A percentile compares a stretch with the other conserved stretches of the same genome.
These are phyloP conservation scores for Bothriochloa decipiens DNA, from an alignment of 176 grass and related monocot genomes.

Conservation along the genomic window DNA sequence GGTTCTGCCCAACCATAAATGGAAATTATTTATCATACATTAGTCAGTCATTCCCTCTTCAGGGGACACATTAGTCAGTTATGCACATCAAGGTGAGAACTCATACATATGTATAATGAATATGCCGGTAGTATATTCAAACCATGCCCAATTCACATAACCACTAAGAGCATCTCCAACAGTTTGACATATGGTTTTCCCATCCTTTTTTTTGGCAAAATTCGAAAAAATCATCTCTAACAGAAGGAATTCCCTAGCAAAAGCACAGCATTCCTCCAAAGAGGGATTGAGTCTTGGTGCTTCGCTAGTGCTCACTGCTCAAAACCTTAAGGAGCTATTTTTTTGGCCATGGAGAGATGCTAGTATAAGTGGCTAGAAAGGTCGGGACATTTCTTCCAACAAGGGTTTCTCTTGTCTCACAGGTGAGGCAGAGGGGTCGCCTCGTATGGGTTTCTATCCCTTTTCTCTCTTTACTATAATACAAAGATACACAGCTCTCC, in stretches of 20 bases:
- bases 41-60: conserved; percentile 19
- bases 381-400: neutral
- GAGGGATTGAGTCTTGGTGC: neutral
- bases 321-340: neutral
- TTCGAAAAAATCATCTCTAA: no score
- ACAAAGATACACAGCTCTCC: neutral
- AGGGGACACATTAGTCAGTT: conserved; percentile 16
- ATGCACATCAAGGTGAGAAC: conserved; percentile 18
- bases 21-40: neutral
- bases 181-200: no score
- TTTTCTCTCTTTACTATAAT: neutral
- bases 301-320: neutral
- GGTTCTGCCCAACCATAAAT: conserved; percentile 6
- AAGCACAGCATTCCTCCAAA: neutral
- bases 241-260: neutral
- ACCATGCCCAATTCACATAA: conserved; percentile 5
- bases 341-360: neutral
- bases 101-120: conserved; percentile 23
- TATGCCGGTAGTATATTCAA: conserved; percentile 14
- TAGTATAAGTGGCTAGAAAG: neutral
- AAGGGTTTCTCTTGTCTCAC: neutral
- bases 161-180: neutral
- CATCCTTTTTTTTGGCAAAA: no score
- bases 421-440: neutral
- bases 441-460: neutral